These are phyloP conservation scores for Saturnispora ahearnii DNA, from an alignment of 805 yeast genomes.

Conservation along the genomic window DNA sequence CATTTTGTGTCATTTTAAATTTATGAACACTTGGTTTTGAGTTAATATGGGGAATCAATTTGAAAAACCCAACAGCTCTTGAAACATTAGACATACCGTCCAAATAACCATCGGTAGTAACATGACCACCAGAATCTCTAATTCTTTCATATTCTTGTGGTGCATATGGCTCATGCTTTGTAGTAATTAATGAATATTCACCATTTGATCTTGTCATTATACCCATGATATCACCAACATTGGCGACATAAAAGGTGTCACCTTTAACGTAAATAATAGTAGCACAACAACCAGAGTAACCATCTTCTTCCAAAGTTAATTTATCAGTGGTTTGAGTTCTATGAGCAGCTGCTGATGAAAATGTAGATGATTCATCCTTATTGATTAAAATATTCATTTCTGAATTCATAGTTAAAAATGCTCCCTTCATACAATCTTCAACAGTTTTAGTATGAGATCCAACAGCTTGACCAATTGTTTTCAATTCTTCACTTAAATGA, in stretches of 20 bases:
- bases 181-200: conserved; percentile 62
- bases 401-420: conserved; percentile 71
- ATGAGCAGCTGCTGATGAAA: conserved; percentile 42
- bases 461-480: conserved; percentile 28
- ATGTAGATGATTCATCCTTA: conserved; percentile 34
- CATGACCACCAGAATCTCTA: conserved; percentile 85
- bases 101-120: conserved; percentile 72
- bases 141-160: conserved; percentile 75
- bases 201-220: conserved; percentile 75
- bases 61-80: conserved; percentile 86
- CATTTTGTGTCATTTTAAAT: conserved; percentile 52
- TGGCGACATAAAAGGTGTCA: conserved; percentile 65
- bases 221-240: conserved; percentile 85
- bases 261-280: conserved; percentile 74
- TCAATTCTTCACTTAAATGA: conserved; percentile 59
- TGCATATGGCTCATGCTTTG: conserved; percentile 76
- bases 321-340: conserved; percentile 42
- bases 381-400: conserved; percentile 62
- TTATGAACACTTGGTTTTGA: conserved; percentile 77
- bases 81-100: conserved; percentile 80
- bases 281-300: conserved; percentile 74
- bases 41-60: conserved; percentile 77
- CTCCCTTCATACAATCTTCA: conserved; percentile 69
- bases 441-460: conserved; percentile 40
- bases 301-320: conserved; percentile 56